These are phyloP conservation scores for Viridothelium virens DNA, from an alignment of 495 filamentous ascomycete genomes.

Conservation along the genomic window DNA sequence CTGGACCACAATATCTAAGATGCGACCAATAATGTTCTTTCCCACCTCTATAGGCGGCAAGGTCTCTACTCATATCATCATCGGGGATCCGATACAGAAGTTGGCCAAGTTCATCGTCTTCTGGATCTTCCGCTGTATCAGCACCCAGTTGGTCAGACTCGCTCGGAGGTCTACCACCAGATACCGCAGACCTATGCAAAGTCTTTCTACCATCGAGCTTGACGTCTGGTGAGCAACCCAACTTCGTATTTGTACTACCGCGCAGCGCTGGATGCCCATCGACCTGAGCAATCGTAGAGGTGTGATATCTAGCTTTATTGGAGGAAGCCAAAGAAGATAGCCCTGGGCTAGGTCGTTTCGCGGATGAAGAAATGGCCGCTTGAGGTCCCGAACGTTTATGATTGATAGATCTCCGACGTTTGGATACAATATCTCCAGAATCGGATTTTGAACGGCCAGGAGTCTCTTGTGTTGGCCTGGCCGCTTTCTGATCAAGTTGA, in stretches of 20 bases:
- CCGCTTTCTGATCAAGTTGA: too few species aligned
- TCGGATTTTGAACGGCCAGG: not conserved
- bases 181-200: not conserved
- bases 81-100: constrained; percentile 17
- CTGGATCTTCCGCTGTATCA: not conserved
- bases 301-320: not conserved
- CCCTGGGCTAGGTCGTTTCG: not conserved
- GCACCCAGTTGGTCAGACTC: not conserved
- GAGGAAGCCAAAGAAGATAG: not conserved
- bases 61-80: constrained; percentile 13
- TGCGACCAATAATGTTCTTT: constrained; percentile 22
- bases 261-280: not conserved
- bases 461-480: too few species aligned
- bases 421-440: not conserved
- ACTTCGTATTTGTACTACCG: not conserved
- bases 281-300: not conserved
- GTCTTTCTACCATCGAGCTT: not conserved
- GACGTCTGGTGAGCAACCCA: not conserved
- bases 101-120: not conserved
- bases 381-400: not conserved
- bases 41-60: constrained; percentile 21
- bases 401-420: not conserved
- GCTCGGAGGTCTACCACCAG: not conserved
- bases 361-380: not conserved
- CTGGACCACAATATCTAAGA: constrained; percentile 29